Conservation (phyloP, 768 basidiomycete species). For the Kwoniella dejecticola region DNA sequence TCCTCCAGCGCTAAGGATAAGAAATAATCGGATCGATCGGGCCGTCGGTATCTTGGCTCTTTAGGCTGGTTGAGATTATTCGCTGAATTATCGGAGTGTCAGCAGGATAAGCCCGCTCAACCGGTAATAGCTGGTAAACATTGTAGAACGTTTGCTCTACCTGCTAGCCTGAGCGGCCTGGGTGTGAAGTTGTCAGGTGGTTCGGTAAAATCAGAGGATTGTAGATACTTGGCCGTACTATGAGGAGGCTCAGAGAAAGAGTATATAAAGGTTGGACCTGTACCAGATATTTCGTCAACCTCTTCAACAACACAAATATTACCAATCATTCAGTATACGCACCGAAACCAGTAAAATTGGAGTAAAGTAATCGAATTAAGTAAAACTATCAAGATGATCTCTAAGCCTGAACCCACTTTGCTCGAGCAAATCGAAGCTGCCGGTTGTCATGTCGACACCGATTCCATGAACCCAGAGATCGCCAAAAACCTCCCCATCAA, state of each 20-base stretch:
- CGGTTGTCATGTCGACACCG: slow-evolving; percentile 41
- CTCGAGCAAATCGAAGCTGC: slow-evolving; percentile 40
- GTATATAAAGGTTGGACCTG: not conserved
- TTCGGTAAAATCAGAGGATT: no score
- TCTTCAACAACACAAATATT: no score
- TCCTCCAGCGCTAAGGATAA: no score
- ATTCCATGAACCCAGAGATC: slow-evolving; percentile 42
- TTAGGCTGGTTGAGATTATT: not conserved
- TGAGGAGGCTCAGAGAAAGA: not conserved
- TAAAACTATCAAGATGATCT: slow-evolving; percentile 22
- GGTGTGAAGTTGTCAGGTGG: no score
- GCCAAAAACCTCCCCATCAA: slow-evolving; percentile 40
- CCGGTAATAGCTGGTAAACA: not conserved
- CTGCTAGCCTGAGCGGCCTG: no score
- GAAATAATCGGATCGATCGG: not conserved
- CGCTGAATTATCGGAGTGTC: slow-evolving; percentile 25
- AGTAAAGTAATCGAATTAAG: no score
- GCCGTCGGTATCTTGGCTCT: no score
- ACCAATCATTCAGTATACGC: no score
- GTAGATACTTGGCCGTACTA: no score
- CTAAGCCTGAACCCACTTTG: slow-evolving; percentile 26
- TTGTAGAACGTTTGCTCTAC: no score
- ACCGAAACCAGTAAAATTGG: no score
- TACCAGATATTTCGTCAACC: no score
- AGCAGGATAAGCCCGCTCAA: not conserved